Percentiles rank a stretch among this genome's conserved stretches.
phyloP scores from a whole-genome alignment of 768 basidiomycete species.

The Daedalea quercina region DNA sequence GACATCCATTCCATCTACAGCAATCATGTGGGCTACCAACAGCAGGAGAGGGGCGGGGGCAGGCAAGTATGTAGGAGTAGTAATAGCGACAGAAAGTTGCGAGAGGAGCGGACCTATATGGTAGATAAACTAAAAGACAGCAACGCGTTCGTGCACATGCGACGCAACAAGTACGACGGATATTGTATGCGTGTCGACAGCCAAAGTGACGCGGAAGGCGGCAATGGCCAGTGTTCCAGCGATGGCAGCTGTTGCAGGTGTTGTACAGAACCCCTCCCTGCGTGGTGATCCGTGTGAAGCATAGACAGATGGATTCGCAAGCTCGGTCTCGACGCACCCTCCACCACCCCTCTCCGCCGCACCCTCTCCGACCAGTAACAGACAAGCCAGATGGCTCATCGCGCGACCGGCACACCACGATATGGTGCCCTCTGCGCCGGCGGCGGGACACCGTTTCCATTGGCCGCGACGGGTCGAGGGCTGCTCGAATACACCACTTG shows the following conservation, averaged over 20 bases:
- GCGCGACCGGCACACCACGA: constrained; percentile 23
- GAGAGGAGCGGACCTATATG: background rate
- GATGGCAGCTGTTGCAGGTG: background rate
- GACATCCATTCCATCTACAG: constrained; percentile 1
- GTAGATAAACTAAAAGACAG: constrained; percentile 8
- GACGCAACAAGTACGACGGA: background rate
- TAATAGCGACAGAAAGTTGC: constrained; percentile 2
- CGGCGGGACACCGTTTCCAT: constrained; percentile 20
- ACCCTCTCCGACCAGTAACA: background rate
- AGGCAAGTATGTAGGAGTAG: constrained; percentile 1
- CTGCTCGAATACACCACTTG: constrained; percentile 26
- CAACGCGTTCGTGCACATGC: background rate
- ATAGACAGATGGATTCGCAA: background rate
- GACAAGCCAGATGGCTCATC: constrained; percentile 9
- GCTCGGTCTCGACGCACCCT: background rate
- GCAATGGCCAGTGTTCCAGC: background rate
- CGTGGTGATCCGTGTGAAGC: background rate
- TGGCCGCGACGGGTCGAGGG: constrained; percentile 18
- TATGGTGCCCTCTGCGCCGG: constrained; percentile 14
- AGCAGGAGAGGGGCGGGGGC: background rate
- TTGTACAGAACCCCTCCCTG: constrained; percentile 2
- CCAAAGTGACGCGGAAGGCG: background rate
- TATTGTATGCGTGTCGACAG: background rate
- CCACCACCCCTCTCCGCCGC: constrained; percentile 9
- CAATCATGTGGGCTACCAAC: background rate